A percentile compares a stretch with the other conserved stretches of the same genome.
Conservation (phyloP, 495 filamentous ascomycete genomes). For the Tetracladium setigerum region DNA sequence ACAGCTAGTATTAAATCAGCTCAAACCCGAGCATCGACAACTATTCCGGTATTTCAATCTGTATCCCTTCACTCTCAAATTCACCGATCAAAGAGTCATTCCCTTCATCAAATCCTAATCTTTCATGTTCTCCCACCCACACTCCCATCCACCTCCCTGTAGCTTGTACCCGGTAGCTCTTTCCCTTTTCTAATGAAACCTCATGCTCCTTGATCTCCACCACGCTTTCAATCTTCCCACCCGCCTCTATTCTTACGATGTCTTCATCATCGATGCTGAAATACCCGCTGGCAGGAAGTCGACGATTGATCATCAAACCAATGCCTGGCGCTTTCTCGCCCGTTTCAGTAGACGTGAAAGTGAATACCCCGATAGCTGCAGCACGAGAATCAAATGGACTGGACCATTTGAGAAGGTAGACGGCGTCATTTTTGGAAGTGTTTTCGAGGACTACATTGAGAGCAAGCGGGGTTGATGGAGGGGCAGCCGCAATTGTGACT, state of each 20-base stretch:
- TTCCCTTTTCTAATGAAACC: neutral
- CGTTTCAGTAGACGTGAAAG: conserved; percentile 1
- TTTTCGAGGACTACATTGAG: no score
- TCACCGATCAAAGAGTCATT: neutral
- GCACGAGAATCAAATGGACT: conserved; percentile 2
- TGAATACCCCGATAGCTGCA: neutral
- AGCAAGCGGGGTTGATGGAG: no score
- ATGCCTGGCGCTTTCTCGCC: neutral
- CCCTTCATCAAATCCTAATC: neutral
- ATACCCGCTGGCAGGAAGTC: neutral
- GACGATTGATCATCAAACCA: conserved; percentile 1
- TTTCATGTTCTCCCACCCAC: conserved; percentile 1
- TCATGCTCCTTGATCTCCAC: neutral
- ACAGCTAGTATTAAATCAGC: no score
- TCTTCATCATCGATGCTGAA: neutral
- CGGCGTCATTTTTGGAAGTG: neutral
- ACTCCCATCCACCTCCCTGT: conserved; percentile 2
- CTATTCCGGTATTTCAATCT: neutral
- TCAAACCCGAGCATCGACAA: no score
- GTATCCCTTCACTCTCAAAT: conserved; percentile 3
- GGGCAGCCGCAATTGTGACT: no score
- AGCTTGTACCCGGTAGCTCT: neutral
- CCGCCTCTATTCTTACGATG: neutral
- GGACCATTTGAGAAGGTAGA: conserved; percentile 1
- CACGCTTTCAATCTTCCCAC: neutral